These are phyloP conservation scores for Ceratocystis eucalypticola DNA, from an alignment of 2,329 filamentous ascomycete genomes.

Conservation along the genomic window DNA sequence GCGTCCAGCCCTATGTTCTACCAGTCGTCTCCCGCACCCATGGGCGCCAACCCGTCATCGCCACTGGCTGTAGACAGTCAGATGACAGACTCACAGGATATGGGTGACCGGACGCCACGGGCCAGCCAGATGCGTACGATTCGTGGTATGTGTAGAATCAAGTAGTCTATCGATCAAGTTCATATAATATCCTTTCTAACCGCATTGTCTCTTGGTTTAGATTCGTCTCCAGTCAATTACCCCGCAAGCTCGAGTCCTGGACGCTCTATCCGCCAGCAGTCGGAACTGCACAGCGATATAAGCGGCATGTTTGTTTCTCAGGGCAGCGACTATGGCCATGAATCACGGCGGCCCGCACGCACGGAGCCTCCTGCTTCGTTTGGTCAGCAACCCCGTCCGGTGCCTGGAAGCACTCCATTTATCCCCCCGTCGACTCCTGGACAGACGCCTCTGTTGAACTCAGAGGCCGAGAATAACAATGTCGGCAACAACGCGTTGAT, in stretches of 20 bases:
- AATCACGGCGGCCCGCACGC: constrained; percentile 10
- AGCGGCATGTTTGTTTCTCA: constrained; percentile 68
- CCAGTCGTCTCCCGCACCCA: constrained; percentile 37
- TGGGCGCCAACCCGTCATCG: constrained; percentile 17
- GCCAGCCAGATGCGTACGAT: constrained; percentile 33
- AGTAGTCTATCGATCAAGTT: background rate
- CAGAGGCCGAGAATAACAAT: constrained; percentile 49
- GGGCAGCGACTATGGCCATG: constrained; percentile 34
- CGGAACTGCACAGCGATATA: constrained; percentile 66
- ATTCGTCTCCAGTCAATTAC: constrained; percentile 86
- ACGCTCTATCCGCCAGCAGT: constrained; percentile 47
- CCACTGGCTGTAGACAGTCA: constrained; percentile 25
- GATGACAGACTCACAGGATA: constrained; percentile 43
- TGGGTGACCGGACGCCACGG: constrained; percentile 49
- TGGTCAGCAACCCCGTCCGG: constrained; percentile 28
- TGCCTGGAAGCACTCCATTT: constrained; percentile 17
- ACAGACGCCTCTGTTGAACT: constrained; percentile 33
- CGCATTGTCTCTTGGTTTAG: constrained; percentile 34
- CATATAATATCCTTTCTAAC: background rate
- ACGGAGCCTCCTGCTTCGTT: constrained; percentile 15
- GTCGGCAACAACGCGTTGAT: constrained; percentile 44
- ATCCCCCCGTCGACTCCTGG: constrained; percentile 17
- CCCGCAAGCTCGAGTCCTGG: constrained; percentile 78
- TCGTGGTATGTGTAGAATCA: constrained; percentile 6
- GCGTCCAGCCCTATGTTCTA: constrained; percentile 75